phyloP scores from a whole-genome alignment of 345 rosid species.

The Erodium maritimum region DNA sequence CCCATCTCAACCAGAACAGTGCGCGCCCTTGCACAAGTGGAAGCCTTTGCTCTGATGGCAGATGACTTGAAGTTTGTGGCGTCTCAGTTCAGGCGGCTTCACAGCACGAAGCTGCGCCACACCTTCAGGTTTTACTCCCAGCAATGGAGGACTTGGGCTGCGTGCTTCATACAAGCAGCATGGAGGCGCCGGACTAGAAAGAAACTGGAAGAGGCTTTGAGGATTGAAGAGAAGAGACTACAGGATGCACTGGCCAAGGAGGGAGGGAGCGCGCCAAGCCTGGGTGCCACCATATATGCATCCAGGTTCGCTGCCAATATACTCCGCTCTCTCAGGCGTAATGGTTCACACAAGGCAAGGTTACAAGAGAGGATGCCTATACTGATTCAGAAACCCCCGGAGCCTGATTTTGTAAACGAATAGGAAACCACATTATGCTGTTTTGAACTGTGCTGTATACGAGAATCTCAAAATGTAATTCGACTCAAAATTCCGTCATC shows the following conservation, averaged over 20 bases:
- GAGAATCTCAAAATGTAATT: too few species aligned
- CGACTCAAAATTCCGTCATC: too few species aligned
- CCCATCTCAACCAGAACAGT: conserved; percentile 87
- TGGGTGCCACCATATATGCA: conserved; percentile 88
- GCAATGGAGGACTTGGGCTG: conserved; percentile 96
- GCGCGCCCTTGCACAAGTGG: conserved; percentile 57
- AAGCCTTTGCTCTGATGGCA: conserved; percentile 77
- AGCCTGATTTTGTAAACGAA: conserved; percentile 73
- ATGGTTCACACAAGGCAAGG: conserved; percentile 45
- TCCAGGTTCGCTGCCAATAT: conserved; percentile 79
- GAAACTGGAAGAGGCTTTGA: conserved; percentile 62
- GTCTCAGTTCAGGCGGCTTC: conserved; percentile 74
- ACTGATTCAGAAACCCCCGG: conserved; percentile 81
- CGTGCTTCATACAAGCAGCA: conserved; percentile 80
- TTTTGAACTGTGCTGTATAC: too few species aligned
- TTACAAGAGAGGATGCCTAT: conserved; percentile 46
- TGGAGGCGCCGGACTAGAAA: conserved; percentile 66
- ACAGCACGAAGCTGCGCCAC: conserved; percentile 80
- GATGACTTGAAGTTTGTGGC: conserved; percentile 82
- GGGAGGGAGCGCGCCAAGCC: conserved; percentile 54
- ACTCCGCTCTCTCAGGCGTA: conserved; percentile 43
- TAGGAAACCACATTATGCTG: too few species aligned
- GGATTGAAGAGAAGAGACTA: conserved; percentile 55
- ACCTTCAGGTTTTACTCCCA: conserved; percentile 73
- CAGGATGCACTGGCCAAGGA: conserved; percentile 68